phyloP scores from a whole-genome alignment of 1,284 basidiomycete genomes.

The Rugosomyces carneus region DNA sequence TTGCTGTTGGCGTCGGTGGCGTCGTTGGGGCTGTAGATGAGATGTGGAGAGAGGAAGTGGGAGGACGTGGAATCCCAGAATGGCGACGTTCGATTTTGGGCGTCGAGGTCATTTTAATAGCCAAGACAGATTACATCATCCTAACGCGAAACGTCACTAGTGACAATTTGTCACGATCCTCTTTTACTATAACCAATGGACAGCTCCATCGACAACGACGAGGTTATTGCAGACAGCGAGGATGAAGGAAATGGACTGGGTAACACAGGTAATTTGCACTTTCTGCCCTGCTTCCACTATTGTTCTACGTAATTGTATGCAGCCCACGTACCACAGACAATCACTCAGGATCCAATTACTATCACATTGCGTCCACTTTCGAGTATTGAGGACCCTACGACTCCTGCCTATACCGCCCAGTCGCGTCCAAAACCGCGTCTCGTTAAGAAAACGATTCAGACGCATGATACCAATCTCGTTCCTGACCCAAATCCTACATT shows the following conservation, averaged over 20 bases:
- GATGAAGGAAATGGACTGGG: slow-evolving; percentile 12
- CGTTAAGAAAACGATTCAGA: slow-evolving; percentile 11
- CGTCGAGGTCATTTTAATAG: slow-evolving; percentile 9
- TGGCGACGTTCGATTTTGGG: slow-evolving; percentile 18
- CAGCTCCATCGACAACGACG: slow-evolving; percentile 13
- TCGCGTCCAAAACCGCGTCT: slow-evolving; percentile 18
- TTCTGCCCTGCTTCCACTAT: background rate
- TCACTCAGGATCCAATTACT: slow-evolving; percentile 12
- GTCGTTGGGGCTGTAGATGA: slow-evolving; percentile 18
- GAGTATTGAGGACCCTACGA: slow-evolving; percentile 3
- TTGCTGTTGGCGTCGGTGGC: slow-evolving; percentile 14
- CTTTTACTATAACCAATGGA: slow-evolving; percentile 8
- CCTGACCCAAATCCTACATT: slow-evolving; percentile 1
- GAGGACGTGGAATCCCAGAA: slow-evolving; percentile 27
- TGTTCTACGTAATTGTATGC: too few relatives aligned
- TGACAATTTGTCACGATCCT: slow-evolving; percentile 6
- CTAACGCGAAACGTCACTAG: slow-evolving; percentile 17
- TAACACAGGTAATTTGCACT: background rate
- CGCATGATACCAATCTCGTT: background rate
- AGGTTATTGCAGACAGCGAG: slow-evolving; percentile 20
- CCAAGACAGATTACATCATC: slow-evolving; percentile 11
- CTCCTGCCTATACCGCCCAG: slow-evolving; percentile 5
- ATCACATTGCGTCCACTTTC: slow-evolving; percentile 1
- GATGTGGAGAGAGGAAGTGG: slow-evolving; percentile 28
- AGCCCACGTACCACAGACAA: background rate